phyloP scores from a whole-genome alignment of 2,329 filamentous ascomycete species.

The Alternaria rosae region DNA sequence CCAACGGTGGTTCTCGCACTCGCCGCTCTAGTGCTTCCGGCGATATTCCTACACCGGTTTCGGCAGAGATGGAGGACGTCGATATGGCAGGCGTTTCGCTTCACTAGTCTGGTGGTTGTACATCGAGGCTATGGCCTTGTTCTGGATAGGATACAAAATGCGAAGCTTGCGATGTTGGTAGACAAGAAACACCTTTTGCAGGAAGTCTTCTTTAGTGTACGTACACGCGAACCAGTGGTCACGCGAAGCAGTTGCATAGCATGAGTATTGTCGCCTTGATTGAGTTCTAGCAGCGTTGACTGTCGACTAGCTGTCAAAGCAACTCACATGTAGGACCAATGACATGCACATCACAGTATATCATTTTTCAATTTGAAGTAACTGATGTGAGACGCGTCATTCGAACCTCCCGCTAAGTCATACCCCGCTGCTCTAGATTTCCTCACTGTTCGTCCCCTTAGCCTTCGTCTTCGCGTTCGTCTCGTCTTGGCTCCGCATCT shows the following conservation, averaged over 20 bases:
- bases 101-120: background rate
- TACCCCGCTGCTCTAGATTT: background rate
- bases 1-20: background rate
- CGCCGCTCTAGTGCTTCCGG: background rate
- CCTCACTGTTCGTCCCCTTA: background rate
- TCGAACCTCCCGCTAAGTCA: no score
- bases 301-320: background rate
- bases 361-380: no score
- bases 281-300: no score
- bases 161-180: background rate
- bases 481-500: no score
- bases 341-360: background rate
- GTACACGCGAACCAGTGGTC: background rate
- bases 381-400: background rate
- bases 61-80: background rate
- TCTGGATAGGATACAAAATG: background rate
- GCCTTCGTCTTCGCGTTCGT: background rate
- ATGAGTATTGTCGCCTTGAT: background rate
- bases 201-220: background rate
- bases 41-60: background rate
- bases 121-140: background rate
- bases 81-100: background rate
- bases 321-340: background rate
- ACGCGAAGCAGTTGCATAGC: background rate
- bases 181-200: no score